Conservation (phyloP, 2,329 filamentous ascomycete species). For the Myrmaecium sp. region DNA sequence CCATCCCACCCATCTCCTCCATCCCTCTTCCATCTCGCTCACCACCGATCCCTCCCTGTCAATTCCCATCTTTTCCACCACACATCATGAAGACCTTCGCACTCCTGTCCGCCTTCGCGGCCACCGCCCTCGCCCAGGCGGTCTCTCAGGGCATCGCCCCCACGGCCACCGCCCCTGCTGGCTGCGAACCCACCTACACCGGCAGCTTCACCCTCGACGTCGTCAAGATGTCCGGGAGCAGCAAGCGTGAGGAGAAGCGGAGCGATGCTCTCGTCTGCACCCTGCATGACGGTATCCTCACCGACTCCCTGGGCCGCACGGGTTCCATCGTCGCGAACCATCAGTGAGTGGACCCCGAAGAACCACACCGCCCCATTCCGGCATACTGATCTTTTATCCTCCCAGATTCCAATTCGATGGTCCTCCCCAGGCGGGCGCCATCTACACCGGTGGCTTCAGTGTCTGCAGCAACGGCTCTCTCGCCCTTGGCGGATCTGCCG, state of each 20-base stretch:
- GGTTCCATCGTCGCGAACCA: constrained; percentile 68
- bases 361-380: too few relatives aligned
- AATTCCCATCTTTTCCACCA: too few relatives aligned
- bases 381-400: too few relatives aligned
- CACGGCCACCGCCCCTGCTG: constrained; percentile 29
- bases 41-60: too few relatives aligned
- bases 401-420: constrained; percentile 27
- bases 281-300: constrained; percentile 48
- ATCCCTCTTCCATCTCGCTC: too few relatives aligned
- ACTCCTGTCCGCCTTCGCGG: constrained; percentile 14
- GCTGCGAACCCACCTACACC: constrained; percentile 36
- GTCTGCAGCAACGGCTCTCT: constrained; percentile 51
- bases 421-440: constrained; percentile 46
- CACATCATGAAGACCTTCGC: constrained; percentile 18
- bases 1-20: too few relatives aligned
- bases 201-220: too few relatives aligned
- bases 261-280: constrained; percentile 42
- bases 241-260: too few relatives aligned
- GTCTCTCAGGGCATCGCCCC: constrained; percentile 25
- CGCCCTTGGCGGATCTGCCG: constrained; percentile 47
- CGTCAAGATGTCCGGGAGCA: too few relatives aligned
- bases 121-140: constrained; percentile 13
- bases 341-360: too few relatives aligned
- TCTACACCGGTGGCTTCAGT: constrained; percentile 61
- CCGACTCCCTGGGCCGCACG: constrained; percentile 47